Evolutionary conservation across 495 filamentous ascomycete genomes (phyloP).

Genomic region (Daldinia childiae): DNA sequence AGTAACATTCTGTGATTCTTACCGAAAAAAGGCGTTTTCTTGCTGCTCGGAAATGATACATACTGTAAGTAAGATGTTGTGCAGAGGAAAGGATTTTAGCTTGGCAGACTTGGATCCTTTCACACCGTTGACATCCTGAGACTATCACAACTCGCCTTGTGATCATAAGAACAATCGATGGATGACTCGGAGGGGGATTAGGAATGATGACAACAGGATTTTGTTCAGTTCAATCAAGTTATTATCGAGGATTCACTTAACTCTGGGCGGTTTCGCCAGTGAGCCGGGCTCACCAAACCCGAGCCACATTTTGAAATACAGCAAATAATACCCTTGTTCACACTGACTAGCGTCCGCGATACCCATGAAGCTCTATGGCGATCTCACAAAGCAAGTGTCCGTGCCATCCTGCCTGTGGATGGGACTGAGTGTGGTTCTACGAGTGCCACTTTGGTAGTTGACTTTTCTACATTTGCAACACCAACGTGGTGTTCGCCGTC

Average conservation of each 20-base stretch:
- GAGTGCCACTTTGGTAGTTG: conserved; percentile 4
- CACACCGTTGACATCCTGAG: background rate
- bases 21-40: background rate
- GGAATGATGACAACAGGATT: background rate
- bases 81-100: background rate
- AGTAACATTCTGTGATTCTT: background rate
- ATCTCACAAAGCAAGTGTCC: conserved; percentile 32
- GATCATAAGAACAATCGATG: background rate
- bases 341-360: conserved; percentile 25
- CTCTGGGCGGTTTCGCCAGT: background rate
- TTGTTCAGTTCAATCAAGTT: background rate
- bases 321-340: conserved; percentile 29
- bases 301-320: conserved; percentile 8
- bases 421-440: background rate
- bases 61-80: background rate
- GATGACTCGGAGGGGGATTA: background rate
- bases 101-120: background rate
- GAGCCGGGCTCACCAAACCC: background rate
- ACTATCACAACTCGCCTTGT: background rate
- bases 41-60: background rate
- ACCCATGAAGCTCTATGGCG: conserved; percentile 34
- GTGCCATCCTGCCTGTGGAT: conserved; percentile 20
- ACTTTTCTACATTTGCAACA: conserved; percentile 13
- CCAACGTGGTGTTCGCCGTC: background rate
- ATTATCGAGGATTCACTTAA: background rate